Conservation (phyloP, 2,329 filamentous ascomycete species). For the Leptographium flavum region DNA sequence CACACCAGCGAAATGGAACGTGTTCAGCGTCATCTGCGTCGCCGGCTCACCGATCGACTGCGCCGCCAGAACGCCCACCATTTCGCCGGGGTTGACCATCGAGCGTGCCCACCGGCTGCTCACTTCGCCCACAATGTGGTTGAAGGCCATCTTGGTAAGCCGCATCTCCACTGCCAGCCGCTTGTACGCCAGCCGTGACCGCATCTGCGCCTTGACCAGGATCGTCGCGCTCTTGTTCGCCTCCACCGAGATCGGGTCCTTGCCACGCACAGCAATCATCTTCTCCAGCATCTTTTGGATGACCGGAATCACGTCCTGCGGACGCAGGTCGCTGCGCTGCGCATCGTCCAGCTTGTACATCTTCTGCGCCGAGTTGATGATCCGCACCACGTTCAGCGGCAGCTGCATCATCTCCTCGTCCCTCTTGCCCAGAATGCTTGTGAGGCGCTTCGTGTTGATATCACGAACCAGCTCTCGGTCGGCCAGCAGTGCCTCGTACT, state of each 20-base stretch:
- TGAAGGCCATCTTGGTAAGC: slow-evolving; percentile 81
- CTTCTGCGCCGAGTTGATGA: slow-evolving; percentile 80
- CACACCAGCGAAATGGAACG: slow-evolving; percentile 99
- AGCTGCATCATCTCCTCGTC: slow-evolving; percentile 80
- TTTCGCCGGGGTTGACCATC: slow-evolving; percentile 84
- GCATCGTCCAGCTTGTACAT: slow-evolving; percentile 82
- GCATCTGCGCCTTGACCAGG: slow-evolving; percentile 81
- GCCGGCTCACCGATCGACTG: slow-evolving; percentile 98
- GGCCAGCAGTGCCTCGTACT: slow-evolving; percentile 65
- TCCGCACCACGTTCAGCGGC: slow-evolving; percentile 79
- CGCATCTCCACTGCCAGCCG: slow-evolving; percentile 75
- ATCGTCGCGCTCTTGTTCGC: slow-evolving; percentile 80
- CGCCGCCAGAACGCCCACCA: slow-evolving; percentile 94
- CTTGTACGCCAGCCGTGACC: slow-evolving; percentile 85
- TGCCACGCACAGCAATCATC: slow-evolving; percentile 74
- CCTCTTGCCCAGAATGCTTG: slow-evolving; percentile 32
- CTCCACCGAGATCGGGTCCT: slow-evolving; percentile 68
- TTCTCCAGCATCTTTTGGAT: slow-evolving; percentile 62
- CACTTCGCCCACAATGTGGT: slow-evolving; percentile 81
- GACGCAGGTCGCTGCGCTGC: slow-evolving; percentile 77
- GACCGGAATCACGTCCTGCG: slow-evolving; percentile 70
- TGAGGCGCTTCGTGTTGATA: slow-evolving; percentile 36
- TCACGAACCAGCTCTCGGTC: slow-evolving; percentile 63
- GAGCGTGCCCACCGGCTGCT: slow-evolving; percentile 78
- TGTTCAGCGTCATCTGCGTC: slow-evolving; percentile 98